Evolutionary conservation across 257 asterid species (phyloP), one percentile per base, ranked within the genome.

Genomic region (Solanum medicagineum): DNA sequence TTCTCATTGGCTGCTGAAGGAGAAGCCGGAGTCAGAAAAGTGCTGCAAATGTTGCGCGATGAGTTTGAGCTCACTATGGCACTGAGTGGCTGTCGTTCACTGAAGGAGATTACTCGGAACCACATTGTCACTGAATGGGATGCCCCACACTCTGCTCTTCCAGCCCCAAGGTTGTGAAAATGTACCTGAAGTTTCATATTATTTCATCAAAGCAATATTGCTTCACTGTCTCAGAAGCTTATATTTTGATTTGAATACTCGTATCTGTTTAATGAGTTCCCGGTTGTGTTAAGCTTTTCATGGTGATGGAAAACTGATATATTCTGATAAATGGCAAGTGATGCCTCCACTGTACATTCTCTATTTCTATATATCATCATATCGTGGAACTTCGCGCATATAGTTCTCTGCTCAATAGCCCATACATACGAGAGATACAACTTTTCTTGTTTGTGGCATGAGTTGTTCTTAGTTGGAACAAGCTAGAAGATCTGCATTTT

Each of bases 11-110:
- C 99, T 24, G 92, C 95, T 17, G 99, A 93, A 7, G 99, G 99
- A 82, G 99, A 96, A 88, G 95, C 96, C 11, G 98, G 99, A 1
- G 89, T 96, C 16, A 91, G 91, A 32, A 96, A 96, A 73, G 95
- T 91, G n/a, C 97, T 96, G 65, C 95, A 96, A 85, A 96, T 96
- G 99, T 62, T 96, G 90, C 92, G 95, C 6, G 95, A 93, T 0
- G 98, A 96, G 90, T 96, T 96, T 87, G 99, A 96, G 89, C 92
- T 96, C 80, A 94, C 98, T 4, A 96, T 96, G 99, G 98, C 99
- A 16, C 87, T 96, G 93, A 93, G 97, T 70, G 99, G 99, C 0
- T 94, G 99, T 73, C 91, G 94, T 83, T 88, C 94, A 12, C 90
- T 96, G 2, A 89, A 91, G 81, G 98, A 94, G 92, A 96, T 96